Percentiles rank a stretch among this genome's conserved stretches.
Evolutionary conservation across 352 stramenopile genomes (phyloP).

Genomic region (Phytophthora agathidicida): DNA sequence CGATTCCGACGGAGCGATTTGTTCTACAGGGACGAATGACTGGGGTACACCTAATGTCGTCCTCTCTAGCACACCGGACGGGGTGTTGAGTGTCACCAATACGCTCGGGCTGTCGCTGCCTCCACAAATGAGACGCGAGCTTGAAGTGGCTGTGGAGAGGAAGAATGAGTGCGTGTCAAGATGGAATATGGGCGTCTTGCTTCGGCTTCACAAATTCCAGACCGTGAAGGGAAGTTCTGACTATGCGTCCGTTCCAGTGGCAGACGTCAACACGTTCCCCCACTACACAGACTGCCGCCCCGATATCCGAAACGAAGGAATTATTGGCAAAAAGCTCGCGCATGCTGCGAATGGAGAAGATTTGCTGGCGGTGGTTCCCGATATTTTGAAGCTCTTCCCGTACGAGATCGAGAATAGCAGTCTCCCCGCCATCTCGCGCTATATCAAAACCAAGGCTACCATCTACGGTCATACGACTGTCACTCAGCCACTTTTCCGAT

Average conservation of each 20-base stretch:
- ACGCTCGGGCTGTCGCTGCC: conserved; percentile 11
- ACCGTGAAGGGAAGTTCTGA: conserved; percentile 13
- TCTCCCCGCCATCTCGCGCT: conserved; percentile 21
- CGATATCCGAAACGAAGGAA: not conserved
- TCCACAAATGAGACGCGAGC: conserved; percentile 22
- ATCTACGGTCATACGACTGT: conserved; percentile 19
- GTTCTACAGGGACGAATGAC: conserved; percentile 20
- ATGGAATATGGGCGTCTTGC: conserved; percentile 22
- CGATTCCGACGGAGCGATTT: conserved; percentile 16
- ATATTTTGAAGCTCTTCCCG: conserved; percentile 1
- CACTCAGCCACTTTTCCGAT: conserved; percentile 28
- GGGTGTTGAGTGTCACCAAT: conserved; percentile 15
- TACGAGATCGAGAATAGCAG: conserved; percentile 17
- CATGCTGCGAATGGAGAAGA: not conserved
- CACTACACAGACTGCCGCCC: not conserved
- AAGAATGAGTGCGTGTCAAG: conserved; percentile 23
- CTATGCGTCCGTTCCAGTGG: conserved; percentile 4
- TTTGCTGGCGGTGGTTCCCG: not conserved
- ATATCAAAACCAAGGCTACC: conserved; percentile 25
- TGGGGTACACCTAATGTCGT: conserved; percentile 26
- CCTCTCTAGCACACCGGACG: conserved; percentile 9
- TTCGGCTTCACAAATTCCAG: conserved; percentile 34
- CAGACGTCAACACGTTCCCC: conserved; percentile 32
- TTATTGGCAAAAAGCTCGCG: not conserved
- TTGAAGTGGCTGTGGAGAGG: conserved; percentile 19